These are phyloP conservation scores for Dactylellina drechsleri DNA, from an alignment of 2,329 filamentous ascomycete species.

Conservation along the genomic window DNA sequence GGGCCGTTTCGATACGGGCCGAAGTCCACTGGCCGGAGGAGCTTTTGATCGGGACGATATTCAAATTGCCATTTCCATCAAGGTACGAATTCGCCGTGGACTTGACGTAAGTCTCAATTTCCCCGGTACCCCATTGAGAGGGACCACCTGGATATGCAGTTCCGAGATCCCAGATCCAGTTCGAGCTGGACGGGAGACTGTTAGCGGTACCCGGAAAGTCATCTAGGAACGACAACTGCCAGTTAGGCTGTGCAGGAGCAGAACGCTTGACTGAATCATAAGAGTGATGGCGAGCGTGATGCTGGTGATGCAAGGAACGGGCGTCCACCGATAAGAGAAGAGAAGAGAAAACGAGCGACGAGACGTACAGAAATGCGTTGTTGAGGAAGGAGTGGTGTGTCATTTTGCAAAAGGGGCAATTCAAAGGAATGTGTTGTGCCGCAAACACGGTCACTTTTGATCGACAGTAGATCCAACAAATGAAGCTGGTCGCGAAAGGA, in stretches of 20 bases:
- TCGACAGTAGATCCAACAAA: not conserved
- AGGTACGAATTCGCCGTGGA: constrained; percentile 63
- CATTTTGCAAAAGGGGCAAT: constrained; percentile 23
- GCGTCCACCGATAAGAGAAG: constrained; percentile 6
- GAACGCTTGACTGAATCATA: not conserved
- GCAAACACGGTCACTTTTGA: constrained; percentile 3
- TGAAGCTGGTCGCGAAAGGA: too few species aligned
- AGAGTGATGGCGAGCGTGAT: constrained; percentile 8
- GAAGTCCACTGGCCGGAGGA: constrained; percentile 63
- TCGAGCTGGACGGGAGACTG: constrained; percentile 61
- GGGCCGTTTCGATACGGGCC: constrained; percentile 63
- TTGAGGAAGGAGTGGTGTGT: constrained; percentile 40
- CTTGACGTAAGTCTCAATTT: constrained; percentile 65
- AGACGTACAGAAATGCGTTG: constrained; percentile 26
- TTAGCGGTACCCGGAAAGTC: constrained; percentile 61
- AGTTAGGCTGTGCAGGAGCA: constrained; percentile 35
- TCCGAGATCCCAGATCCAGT: constrained; percentile 65
- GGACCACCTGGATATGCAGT: constrained; percentile 65
- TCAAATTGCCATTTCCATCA: constrained; percentile 61
- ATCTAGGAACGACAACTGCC: constrained; percentile 57
- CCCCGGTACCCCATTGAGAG: constrained; percentile 66
- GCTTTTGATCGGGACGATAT: constrained; percentile 61
- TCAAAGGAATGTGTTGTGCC: constrained; percentile 11
- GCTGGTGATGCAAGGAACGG: constrained; percentile 19
- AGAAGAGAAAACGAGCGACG: constrained; percentile 20